phyloP scores from a whole-genome alignment of 257 asterid genomes.

The Capsicum pubescens region DNA sequence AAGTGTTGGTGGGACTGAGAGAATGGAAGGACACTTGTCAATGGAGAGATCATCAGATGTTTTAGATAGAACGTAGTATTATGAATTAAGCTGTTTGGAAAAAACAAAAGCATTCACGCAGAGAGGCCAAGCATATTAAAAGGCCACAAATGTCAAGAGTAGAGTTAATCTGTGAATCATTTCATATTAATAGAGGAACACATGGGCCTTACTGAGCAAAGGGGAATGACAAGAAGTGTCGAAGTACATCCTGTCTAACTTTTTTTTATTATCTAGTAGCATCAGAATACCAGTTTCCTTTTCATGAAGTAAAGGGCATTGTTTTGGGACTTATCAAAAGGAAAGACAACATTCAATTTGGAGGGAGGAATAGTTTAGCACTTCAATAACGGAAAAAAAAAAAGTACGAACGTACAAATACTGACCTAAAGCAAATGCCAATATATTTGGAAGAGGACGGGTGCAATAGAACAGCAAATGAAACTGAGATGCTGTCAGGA shows the following conservation, averaged over 20 bases:
- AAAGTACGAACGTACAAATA: neutral
- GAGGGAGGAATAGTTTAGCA: slow-evolving; percentile 7
- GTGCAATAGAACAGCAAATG: slow-evolving; percentile 95
- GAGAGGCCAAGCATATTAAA: slow-evolving; percentile 17
- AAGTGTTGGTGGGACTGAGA: neutral
- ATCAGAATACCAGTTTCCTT: neutral
- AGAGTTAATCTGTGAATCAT: neutral
- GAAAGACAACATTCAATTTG: neutral
- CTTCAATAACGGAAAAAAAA: neutral
- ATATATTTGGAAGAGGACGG: slow-evolving; percentile 91
- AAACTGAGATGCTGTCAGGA: slow-evolving; percentile 82
- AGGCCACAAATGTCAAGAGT: neutral
- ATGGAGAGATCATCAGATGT: neutral
- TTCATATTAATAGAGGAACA: slow-evolving; percentile 4
- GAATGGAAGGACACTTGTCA: neutral
- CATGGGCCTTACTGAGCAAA: neutral
- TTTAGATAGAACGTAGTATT: neutral
- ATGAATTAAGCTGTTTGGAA: neutral
- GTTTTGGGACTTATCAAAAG: slow-evolving; percentile 4
- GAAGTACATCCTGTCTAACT: neutral
- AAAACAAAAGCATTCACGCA: neutral
- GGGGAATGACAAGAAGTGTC: neutral
- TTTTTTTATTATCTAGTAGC: neutral
- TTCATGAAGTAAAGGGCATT: slow-evolving; percentile 15
- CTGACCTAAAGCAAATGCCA: slow-evolving; percentile 92